These are phyloP conservation scores for Capsicum rhomboideum DNA, from an alignment of 257 asterid species.

Conservation along the genomic window DNA sequence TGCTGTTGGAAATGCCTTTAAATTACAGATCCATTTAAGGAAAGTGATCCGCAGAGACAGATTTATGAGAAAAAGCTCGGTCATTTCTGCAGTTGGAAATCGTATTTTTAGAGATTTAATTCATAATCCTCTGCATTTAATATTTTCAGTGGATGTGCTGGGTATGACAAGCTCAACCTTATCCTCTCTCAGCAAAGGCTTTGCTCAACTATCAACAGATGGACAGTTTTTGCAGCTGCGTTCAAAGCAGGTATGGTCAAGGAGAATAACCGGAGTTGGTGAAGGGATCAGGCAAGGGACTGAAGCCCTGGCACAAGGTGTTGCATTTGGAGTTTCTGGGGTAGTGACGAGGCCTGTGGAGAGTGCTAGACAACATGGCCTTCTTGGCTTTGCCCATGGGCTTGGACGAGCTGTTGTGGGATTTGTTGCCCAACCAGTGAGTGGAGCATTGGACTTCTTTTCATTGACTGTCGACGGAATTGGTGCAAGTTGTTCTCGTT, in stretches of 20 bases:
- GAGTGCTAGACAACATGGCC: conserved; percentile 91
- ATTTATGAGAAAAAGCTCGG: conserved; percentile 85
- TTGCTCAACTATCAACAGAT: conserved; percentile 98
- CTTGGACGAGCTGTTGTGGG: conserved; percentile 94
- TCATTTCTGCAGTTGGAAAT: conserved; percentile 59
- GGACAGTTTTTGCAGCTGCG: conserved; percentile 95
- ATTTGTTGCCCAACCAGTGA: conserved; percentile 83
- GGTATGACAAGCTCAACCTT: conserved; percentile 98
- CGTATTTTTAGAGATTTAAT: conserved; percentile 95
- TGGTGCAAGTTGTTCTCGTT: conserved; percentile 97
- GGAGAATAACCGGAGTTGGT: conserved; percentile 97
- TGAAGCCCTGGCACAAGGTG: conserved; percentile 98
- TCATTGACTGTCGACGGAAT: conserved; percentile 96
- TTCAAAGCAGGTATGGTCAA: conserved; percentile 95
- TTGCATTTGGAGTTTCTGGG: conserved; percentile 95
- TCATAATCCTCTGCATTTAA: conserved; percentile 89
- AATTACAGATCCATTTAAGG: conserved; percentile 92
- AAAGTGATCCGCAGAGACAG: conserved; percentile 78
- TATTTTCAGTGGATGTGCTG: conserved; percentile 89
- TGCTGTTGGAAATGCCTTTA: conserved; percentile 95
- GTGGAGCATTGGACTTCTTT: conserved; percentile 95
- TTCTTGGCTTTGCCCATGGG: conserved; percentile 97
- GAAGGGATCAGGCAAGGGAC: conserved; percentile 97
- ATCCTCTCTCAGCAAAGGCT: conserved; percentile 97
- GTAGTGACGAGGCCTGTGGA: conserved; percentile 91